Base-by-base conservation (phyloP, 495 filamentous ascomycete species). In the Penicillium salamii region DNA sequence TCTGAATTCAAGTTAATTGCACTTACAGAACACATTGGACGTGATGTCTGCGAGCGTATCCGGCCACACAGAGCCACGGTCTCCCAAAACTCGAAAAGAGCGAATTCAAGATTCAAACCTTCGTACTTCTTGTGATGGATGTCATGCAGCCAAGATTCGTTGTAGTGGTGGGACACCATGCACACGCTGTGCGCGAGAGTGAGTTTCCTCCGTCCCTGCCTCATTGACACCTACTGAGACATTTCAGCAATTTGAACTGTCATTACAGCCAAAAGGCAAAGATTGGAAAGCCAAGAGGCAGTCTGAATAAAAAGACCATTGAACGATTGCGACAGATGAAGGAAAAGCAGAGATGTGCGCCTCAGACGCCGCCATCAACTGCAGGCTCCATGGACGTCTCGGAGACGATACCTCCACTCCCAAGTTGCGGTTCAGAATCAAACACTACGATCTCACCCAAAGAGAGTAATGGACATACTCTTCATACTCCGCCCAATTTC, bases 241-340 rank as follows among this genome's bases (percentile, higher is more conserved):
- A 3, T 20, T 9, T 33, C 36, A 37, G 39, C 20, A 33, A 37
- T 14, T 37, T 40, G 14, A 29, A 11, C 12, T 54, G 51, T 18
- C 45, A 43, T 23, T 54, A 54, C 32, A 54, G 51, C 24, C 34
- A 32, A 19, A 40, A 33, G 24, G 45, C 45, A 28, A 36, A 45
- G 14, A 42, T 54, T 41, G 51, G 51, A 5, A 49, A 50, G 29
- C 51, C 51, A 35, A 50, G 47, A 29, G 51, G 51, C 15, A 54
- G 51, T 29, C 18, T 37, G 21, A 54, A 54, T 35, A 35, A 40
- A 6, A 54, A 50, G 31, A 54, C 51, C 2, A 36, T 53, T 12
- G 50, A 41, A 19, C 38, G 49, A 17, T 18, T 52, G 32, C 19
- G 32, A 42, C 37, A 50, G 28, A 38, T 38, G 35, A 38, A 38